These are phyloP conservation scores for Amaranthus palmeri DNA, from an alignment of 148 eudicot genomes.

Conservation along the genomic window DNA sequence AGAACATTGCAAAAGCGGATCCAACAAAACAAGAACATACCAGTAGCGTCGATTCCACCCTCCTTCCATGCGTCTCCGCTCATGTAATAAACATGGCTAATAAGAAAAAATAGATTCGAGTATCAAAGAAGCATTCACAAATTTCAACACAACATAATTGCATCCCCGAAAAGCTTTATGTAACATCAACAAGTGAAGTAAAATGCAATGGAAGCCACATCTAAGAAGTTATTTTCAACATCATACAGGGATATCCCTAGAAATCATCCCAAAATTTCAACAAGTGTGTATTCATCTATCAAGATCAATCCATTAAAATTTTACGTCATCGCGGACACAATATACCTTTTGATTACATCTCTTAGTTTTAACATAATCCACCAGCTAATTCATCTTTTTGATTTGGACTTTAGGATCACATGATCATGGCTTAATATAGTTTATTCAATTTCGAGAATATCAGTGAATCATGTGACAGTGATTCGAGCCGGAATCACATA, in stretches of 20 bases:
- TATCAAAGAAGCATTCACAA: slow-evolving; percentile 8
- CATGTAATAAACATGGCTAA: slow-evolving; percentile 97
- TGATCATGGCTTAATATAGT: too few species aligned
- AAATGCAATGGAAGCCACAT: neutral
- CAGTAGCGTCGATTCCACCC: slow-evolving; percentile 99
- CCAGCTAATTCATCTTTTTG: too few species aligned
- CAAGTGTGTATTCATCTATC: too few species aligned
- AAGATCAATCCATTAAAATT: too few species aligned
- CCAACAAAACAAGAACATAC: slow-evolving; percentile 40
- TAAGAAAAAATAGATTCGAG: slow-evolving; percentile 20
- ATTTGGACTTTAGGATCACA: too few species aligned
- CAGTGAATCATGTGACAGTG: too few species aligned
- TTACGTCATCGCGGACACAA: too few species aligned
- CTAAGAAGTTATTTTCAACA: neutral
- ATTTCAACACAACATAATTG: neutral
- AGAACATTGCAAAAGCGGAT: too few species aligned
- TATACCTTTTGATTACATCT: too few species aligned
- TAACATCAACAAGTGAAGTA: slow-evolving; percentile 4
- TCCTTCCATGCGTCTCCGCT: slow-evolving; percentile 99
- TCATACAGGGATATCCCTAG: neutral
- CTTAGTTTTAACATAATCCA: too few species aligned
- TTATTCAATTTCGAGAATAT: too few species aligned
- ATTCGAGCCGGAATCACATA: too few species aligned
- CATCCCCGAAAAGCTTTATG: neutral
- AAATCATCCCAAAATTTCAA: neutral